Percentiles rank a stretch among this genome's conserved stretches.
Evolutionary conservation across 2,329 filamentous ascomycete genomes (phyloP).

Genomic region (Ustilaginoidea virens): DNA sequence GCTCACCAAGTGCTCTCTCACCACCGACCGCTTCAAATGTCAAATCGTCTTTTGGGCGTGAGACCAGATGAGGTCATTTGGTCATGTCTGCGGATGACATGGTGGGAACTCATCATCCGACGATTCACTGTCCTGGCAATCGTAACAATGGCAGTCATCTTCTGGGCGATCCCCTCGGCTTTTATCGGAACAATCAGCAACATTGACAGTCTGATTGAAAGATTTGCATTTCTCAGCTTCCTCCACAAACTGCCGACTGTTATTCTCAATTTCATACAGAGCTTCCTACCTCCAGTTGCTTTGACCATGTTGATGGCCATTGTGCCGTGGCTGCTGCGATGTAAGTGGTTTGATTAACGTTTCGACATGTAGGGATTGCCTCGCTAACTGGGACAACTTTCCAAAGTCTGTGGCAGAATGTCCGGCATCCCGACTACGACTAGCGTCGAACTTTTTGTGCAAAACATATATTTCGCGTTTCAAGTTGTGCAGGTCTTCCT

Average conservation of each 20-base stretch:
- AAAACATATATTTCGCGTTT: constrained; percentile 84
- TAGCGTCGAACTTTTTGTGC: constrained; percentile 72
- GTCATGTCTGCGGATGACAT: constrained; percentile 66
- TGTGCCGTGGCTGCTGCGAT: constrained; percentile 66
- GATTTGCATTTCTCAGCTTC: constrained; percentile 58
- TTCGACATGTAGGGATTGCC: constrained; percentile 3
- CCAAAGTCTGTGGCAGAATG: constrained; percentile 54
- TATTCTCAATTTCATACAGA: constrained; percentile 73
- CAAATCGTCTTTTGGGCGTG: constrained; percentile 71
- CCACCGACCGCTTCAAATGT: constrained; percentile 76
- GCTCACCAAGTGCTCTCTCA: constrained; percentile 80
- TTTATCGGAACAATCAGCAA: constrained; percentile 80
- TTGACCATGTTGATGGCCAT: constrained; percentile 76
- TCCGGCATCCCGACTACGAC: constrained; percentile 68
- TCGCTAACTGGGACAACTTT: constrained; percentile 1
- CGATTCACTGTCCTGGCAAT: constrained; percentile 55
- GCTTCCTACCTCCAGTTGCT: constrained; percentile 65
- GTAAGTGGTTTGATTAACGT: constrained; percentile 9
- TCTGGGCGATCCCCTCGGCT: constrained; percentile 66
- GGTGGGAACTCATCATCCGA: constrained; percentile 73
- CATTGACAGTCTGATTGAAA: constrained; percentile 49
- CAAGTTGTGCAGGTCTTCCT: constrained; percentile 88
- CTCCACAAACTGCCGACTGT: constrained; percentile 51
- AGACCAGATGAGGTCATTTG: constrained; percentile 76
- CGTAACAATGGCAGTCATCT: constrained; percentile 64